Base-by-base conservation (phyloP, 2,329 filamentous ascomycete species). In the Botryotinia calthae region DNA sequence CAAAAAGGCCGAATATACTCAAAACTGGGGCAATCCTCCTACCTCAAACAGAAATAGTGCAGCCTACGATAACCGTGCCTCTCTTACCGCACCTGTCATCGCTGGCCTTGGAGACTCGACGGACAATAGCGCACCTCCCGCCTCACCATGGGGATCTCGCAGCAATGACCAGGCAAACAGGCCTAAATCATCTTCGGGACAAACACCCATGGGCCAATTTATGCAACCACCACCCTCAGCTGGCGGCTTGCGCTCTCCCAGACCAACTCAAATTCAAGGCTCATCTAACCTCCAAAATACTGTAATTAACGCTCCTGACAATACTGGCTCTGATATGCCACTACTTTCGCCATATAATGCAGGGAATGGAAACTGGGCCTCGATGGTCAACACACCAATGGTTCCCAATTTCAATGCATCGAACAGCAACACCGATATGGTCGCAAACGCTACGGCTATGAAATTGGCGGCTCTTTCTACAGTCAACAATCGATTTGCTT, bases 391-490 rank as follows among this genome's bases (percentile, higher is more conserved):
- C 84, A 99, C 96, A 2, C 96, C 96, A 2, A 97, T 98, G 92
- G 93, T 95, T 8, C 85, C 93, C 58, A 95, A 91, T 77, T 99
- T 98, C 82, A 91, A 87, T 76, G 82, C 82, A 44, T 83, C 86
- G 74, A 86, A 85, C 77, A 83, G 80, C 71, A 83, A 86, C 25
- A 82, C 82, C 25, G 96, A 99, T 80, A 98, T 98, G 95, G 92
- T 99, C 73, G 96, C 96, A 73, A 99, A 98, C 81, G 96, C 96
- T 40, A 98, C 96, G 25, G 96, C 96, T 34, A 99, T 99, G 96
- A 99, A 99, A 83, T 88, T 99, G 69, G 96, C 96, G 63, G 96
- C 96, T 28, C 86, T 99, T 63, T 98, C 95, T 8, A 99, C 96
- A 4, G 96, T 99, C 67, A 99, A 98, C 85, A 99, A 98, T 82